Conservation (phyloP, 2,329 filamentous ascomycete species). For the Hypoxylon sp. region DNA sequence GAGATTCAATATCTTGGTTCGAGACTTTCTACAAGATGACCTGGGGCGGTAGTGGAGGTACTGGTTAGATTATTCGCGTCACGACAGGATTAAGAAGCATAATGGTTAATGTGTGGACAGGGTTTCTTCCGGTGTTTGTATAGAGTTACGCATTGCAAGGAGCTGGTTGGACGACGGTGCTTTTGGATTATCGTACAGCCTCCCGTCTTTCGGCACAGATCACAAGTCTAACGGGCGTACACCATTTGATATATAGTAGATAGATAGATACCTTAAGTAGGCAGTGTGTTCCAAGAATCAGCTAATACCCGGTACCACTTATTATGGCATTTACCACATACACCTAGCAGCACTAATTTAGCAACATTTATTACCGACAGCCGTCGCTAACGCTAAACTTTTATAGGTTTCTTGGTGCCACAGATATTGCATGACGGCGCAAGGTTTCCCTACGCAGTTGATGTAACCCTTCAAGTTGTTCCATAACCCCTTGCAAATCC, state of each 20-base stretch:
- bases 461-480: too few species aligned
- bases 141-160: slow-evolving; percentile 23
- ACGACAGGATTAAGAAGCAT: slow-evolving; percentile 7
- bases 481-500: too few species aligned
- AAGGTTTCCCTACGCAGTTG: too few species aligned
- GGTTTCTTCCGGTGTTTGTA: slow-evolving; percentile 10
- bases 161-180: slow-evolving; percentile 7
- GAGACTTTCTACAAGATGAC: slow-evolving; percentile 53
- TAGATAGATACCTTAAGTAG: too few species aligned
- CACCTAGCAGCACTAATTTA: too few species aligned
- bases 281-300: neutral
- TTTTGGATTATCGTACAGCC: slow-evolving; percentile 20
- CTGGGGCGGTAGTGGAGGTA: slow-evolving; percentile 32
- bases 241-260: neutral
- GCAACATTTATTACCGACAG: too few species aligned
- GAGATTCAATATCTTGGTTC: slow-evolving; percentile 58
- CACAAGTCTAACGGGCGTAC: neutral
- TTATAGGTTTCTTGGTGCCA: too few species aligned
- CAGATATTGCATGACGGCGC: too few species aligned
- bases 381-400: too few species aligned
- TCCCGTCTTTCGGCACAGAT: neutral
- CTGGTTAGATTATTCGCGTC: slow-evolving; percentile 2
- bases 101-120: slow-evolving; percentile 21
- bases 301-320: neutral
- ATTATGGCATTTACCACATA: neutral